Percentiles rank a stretch among this genome's conserved stretches.
Evolutionary conservation across 345 rosid genomes (phyloP).

Genomic region (Populus alba): DNA sequence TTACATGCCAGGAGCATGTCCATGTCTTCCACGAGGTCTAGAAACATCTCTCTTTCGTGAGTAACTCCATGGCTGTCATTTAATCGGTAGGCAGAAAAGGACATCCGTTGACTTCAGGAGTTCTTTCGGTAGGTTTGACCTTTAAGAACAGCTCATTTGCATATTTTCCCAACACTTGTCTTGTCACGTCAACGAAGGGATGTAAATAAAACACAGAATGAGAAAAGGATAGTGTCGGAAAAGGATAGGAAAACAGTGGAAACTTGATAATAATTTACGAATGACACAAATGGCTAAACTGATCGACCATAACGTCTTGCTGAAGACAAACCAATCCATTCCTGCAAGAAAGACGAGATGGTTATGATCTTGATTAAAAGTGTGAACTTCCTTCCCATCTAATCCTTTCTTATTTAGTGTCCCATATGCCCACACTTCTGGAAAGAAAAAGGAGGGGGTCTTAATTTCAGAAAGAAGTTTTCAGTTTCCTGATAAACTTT

Average conservation of each 20-base stretch:
- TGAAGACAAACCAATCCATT: constrained; percentile 53
- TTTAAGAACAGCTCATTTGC: constrained; percentile 59
- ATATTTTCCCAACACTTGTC: constrained; percentile 66
- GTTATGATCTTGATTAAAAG: neutral
- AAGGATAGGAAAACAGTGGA: neutral
- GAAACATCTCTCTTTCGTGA: constrained; percentile 37
- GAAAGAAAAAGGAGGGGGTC: neutral
- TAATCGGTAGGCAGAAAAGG: constrained; percentile 27
- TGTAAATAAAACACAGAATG: constrained; percentile 4
- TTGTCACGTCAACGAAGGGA: constrained; percentile 62
- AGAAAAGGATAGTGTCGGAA: neutral
- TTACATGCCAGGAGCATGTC: constrained; percentile 43
- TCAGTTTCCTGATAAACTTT: neutral
- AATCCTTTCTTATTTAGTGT: neutral
- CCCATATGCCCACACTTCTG: neutral
- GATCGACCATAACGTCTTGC: constrained; percentile 58
- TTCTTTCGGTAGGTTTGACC: neutral
- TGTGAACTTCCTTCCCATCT: neutral
- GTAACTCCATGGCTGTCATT: constrained; percentile 26
- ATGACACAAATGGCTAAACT: neutral
- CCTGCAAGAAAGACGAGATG: constrained; percentile 32
- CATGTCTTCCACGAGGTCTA: constrained; percentile 60
- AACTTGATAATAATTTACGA: neutral
- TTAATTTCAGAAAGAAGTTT: neutral
- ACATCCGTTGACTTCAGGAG: neutral